Evolutionary conservation across 768 basidiomycete species (phyloP), one percentile per base, ranked within the genome.

Genomic region (Ramaria sp.): DNA sequence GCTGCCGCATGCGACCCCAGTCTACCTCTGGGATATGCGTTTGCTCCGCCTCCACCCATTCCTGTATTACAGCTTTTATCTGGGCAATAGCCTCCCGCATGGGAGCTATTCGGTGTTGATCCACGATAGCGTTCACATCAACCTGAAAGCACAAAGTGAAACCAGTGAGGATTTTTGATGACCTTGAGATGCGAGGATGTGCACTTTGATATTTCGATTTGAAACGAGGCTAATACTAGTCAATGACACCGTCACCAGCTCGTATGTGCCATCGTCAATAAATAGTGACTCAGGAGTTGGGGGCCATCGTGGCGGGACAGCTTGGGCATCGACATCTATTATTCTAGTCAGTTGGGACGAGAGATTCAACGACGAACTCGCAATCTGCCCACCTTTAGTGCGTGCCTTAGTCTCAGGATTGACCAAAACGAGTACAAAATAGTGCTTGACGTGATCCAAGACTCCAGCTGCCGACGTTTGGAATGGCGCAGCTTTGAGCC

Each of bases 281-380:
- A 72, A 59, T 15, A 86, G 66, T 1, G 70, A 72, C 19, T 69
- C 67, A 0, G 83, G 74, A 1, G 63, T 65, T 3, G 86, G 80
- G 0, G 90, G 91, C 92, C 92, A 97, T 42, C 66, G 69, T 3
- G 96, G 96, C 10, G 87, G 74, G 15, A 91, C 68, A 5, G 73
- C 71, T 59, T 79, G 73, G 30, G 67, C 64, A 43, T 83, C 77
- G 33, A 80, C 64, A 63, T 88, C 91, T 91, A 37, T 37, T 27
- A 51, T 47, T 24, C 34, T 31, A 31, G n/a, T 57, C 52, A 41
- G 27, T 10, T 56, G 33, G 24, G n/a, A 43, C 1, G 7, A n/a
- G 17, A 9, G 42, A 43, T 22, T 19, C 17, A 15, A 19, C 6
- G 20, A 9, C 7, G 42, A 9, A 43, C 7, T 7, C 2, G 19